Conservation (phyloP, 2,329 filamentous ascomycete species). For the Colletotrichum paranaense region DNA sequence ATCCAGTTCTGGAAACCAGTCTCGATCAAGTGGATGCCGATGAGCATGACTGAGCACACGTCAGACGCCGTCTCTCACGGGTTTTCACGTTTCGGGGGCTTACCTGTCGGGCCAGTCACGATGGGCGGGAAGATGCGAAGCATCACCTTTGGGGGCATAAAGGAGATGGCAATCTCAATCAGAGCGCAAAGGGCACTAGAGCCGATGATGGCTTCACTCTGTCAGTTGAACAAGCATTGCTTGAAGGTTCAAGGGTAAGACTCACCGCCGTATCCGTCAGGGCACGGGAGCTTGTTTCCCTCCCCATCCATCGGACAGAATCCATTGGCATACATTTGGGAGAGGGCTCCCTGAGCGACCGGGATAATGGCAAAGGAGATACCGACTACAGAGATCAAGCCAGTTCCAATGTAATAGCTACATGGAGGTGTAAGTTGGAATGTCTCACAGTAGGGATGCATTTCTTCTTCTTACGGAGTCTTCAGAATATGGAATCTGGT, state of each 20-base stretch:
- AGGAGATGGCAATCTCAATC: constrained; percentile 79
- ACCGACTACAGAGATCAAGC: constrained; percentile 82
- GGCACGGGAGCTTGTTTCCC: constrained; percentile 78
- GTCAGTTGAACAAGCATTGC: not conserved
- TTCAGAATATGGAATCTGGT: constrained; percentile 78
- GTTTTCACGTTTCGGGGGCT: constrained; percentile 46
- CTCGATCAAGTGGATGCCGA: constrained; percentile 78
- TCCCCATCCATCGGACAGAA: constrained; percentile 69
- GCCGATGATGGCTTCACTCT: constrained; percentile 72
- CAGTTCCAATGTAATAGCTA: constrained; percentile 82
- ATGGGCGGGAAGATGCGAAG: constrained; percentile 83
- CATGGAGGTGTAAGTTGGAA: constrained; percentile 7
- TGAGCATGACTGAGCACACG: constrained; percentile 63
- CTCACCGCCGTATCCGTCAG: constrained; percentile 74
- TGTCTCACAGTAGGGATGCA: not conserved
- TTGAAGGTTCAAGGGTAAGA: not conserved
- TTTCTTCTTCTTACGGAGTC: constrained; percentile 62
- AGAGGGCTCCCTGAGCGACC: constrained; percentile 76
- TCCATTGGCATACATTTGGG: constrained; percentile 82
- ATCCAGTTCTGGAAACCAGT: constrained; percentile 83
- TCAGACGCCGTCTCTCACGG: not conserved
- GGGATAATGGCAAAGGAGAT: constrained; percentile 83
- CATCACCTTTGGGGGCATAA: constrained; percentile 75
- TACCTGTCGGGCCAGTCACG: constrained; percentile 74
- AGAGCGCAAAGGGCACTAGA: constrained; percentile 74